Base-by-base conservation (phyloP, 345 rosid genomes). In the Ailanthus altissimus region DNA sequence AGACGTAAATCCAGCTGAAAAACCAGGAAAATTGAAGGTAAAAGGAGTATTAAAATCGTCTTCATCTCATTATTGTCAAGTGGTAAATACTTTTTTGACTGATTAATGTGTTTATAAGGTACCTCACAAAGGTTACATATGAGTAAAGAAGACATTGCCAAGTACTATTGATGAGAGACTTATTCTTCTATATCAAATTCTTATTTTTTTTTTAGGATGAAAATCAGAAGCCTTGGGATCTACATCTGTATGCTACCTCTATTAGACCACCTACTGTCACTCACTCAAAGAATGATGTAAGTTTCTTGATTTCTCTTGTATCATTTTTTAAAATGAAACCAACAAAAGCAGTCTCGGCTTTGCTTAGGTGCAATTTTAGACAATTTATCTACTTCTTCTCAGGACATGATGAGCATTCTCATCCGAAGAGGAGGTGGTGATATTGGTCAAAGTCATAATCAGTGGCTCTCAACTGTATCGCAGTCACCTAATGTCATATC, bases 391-490 rank as follows among this genome's bases (percentile, higher is more conserved):
- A 45, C 62, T 38, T 49, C 51, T 32, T 32, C 3, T 64, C 83
- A 94, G 98, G 93, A 89, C 36, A 3, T 86, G 28, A 47, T 66
- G 77, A 83, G 92, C 75, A 81, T 92, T 75, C 73, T 63, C 67
- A 57, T 87, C 58, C 84, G 97, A 80, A 86, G 88, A 75, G 99
- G 99, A 79, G 99, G 99, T 56, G 67, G 82, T 65, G 97, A 92
- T 82, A 28, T 67, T 54, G 86, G 86, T 25, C 97, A 89, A 79
- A 91, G 89, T 65, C 99, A 96, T 85, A 87, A 86, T 36, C 89
- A 77, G 68, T 96, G 99, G 99, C 94, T 93, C 50, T 87, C 99
- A 28, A 92, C 97, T 0, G 79, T 96, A 81, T 84, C 93, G 6
- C 81, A 91, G 74, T 91, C 94, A 11, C 98, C 99, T 3, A 86